Conservation (phyloP, 257 asterid genomes). For the Jacaranda mimosifolia region DNA sequence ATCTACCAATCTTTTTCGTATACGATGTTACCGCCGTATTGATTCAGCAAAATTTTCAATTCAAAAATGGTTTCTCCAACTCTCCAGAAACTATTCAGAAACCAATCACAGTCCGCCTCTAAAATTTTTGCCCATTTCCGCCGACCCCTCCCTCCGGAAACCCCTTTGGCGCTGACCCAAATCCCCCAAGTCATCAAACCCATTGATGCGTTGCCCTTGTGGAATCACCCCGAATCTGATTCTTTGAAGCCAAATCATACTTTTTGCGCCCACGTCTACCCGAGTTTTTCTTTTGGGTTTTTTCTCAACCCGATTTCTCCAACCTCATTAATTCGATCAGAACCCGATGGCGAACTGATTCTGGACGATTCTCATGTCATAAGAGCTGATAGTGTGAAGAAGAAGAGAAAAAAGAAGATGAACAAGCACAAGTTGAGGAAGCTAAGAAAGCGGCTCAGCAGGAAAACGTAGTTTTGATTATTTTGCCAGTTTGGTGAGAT, state of each 20-base stretch:
- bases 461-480: constrained; percentile 55
- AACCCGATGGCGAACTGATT: constrained; percentile 39
- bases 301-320: constrained; percentile 58
- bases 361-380: constrained; percentile 53
- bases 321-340: constrained; percentile 34
- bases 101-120: constrained; percentile 52
- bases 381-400: constrained; percentile 87
- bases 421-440: constrained; percentile 91
- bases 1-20: background rate
- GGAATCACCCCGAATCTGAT: constrained; percentile 28
- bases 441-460: constrained; percentile 71
- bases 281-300: constrained; percentile 60
- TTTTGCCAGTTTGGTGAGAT: constrained; percentile 42
- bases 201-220: constrained; percentile 31
- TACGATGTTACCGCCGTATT: constrained; percentile 18
- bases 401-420: constrained; percentile 94
- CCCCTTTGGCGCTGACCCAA: constrained; percentile 34
- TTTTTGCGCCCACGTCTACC: constrained; percentile 45
- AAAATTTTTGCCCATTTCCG: constrained; percentile 40
- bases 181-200: constrained; percentile 34
- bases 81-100: constrained; percentile 57
- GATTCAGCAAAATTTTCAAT: constrained; percentile 7
- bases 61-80: constrained; percentile 54
- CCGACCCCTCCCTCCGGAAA: constrained; percentile 40
- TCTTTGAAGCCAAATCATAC: constrained; percentile 33